phyloP scores from a whole-genome alignment of 441 rosid genomes.

The Arabidopsis lyrata region DNA sequence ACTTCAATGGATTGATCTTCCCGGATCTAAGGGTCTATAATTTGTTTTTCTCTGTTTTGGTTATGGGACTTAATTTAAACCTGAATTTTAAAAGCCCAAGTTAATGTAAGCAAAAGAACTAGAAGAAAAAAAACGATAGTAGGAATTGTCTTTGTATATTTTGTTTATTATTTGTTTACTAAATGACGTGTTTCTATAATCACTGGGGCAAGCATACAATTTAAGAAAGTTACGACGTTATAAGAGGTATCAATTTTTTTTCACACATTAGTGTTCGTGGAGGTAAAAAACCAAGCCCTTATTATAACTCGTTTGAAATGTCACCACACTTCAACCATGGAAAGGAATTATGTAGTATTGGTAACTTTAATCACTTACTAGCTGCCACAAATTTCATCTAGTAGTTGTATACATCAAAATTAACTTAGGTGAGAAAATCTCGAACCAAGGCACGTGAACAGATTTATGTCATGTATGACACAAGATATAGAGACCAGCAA shows the following conservation, averaged over 20 bases:
- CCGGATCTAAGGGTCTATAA: conserved; percentile 66
- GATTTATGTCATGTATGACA: neutral
- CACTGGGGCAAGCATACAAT: neutral
- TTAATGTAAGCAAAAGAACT: neutral
- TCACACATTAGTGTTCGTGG: neutral
- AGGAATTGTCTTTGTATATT: neutral
- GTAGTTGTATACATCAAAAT: neutral
- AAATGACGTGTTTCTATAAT: neutral
- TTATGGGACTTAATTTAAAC: conserved; percentile 11
- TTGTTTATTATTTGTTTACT: neutral
- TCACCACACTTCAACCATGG: neutral
- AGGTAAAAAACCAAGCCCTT: neutral
- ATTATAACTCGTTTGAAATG: neutral
- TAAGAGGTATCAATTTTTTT: neutral
- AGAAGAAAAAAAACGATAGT: neutral
- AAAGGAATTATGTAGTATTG: neutral
- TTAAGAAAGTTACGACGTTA: neutral
- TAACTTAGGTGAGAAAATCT: neutral
- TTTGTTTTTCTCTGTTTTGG: neutral
- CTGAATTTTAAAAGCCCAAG: neutral
- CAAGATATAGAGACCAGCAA: neutral
- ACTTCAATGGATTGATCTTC: conserved; percentile 79
- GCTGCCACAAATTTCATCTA: neutral
- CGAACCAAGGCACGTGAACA: neutral
- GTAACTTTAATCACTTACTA: neutral